A percentile compares a stretch with the other conserved stretches of the same genome.
These are phyloP conservation scores for Neofusicoccum parvum DNA, from an alignment of 2,329 filamentous ascomycete species.

Conservation along the genomic window DNA sequence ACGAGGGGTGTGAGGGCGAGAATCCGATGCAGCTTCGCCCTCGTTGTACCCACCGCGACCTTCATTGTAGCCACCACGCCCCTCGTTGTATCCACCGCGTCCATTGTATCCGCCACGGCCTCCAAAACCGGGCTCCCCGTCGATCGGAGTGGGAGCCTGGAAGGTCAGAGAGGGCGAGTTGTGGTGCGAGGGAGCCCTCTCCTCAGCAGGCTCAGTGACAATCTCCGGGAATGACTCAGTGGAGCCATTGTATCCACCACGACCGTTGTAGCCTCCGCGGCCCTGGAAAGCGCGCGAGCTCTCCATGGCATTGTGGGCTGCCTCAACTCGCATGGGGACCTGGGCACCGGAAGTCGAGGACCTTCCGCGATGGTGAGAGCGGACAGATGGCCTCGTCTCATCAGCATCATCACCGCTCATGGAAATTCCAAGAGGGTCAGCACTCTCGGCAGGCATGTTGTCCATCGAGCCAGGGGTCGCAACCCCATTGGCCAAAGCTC, in stretches of 20 bases:
- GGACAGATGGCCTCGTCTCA: slow-evolving; percentile 5
- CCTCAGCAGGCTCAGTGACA: not conserved
- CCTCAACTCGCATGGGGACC: slow-evolving; percentile 12
- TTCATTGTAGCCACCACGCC: slow-evolving; percentile 25
- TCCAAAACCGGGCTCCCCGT: slow-evolving; percentile 17
- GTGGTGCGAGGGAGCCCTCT: not conserved
- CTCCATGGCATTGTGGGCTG: slow-evolving; percentile 23
- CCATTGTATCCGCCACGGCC: slow-evolving; percentile 33
- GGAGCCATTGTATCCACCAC: slow-evolving; percentile 35
- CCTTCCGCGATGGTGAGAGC: slow-evolving; percentile 15
- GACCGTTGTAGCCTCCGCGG: slow-evolving; percentile 38
- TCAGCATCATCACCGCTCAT: slow-evolving; percentile 14
- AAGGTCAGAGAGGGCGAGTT: slow-evolving; percentile 15
- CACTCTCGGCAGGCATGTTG: not conserved
- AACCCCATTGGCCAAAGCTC: slow-evolving; percentile 21
- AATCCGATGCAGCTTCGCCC: slow-evolving; percentile 19
- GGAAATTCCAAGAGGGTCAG: slow-evolving; percentile 17
- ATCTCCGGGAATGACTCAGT: slow-evolving; percentile 25
- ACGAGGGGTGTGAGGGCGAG: not conserved
- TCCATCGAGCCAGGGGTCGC: slow-evolving; percentile 22
- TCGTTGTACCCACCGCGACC: slow-evolving; percentile 24
- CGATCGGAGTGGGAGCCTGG: slow-evolving; percentile 17
- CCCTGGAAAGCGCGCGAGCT: slow-evolving; percentile 33
- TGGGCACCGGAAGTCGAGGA: slow-evolving; percentile 16
- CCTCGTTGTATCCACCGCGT: slow-evolving; percentile 34